Base-by-base conservation (phyloP, 768 basidiomycete genomes). In the Tephrocybe sp. region DNA sequence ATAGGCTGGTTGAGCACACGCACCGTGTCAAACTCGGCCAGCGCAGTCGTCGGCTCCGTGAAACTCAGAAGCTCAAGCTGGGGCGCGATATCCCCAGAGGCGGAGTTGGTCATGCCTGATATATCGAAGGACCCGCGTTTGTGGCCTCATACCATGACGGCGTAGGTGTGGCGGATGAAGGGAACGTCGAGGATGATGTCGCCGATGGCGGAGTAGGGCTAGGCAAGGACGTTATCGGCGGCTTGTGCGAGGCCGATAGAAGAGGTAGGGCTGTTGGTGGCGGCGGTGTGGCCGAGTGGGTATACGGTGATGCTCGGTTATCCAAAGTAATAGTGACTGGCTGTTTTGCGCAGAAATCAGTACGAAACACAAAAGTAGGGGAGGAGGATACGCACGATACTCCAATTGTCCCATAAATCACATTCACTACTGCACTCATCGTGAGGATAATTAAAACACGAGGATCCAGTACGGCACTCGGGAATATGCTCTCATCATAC, bases 151-250 rank as follows among this genome's bases (percentile, higher is more conserved):
- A 83, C 84, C 77, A 90, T 78, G 55, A 92, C 87, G 11, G 80
- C 84, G 61, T 92, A 92, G 2, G 81, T 76, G 58, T 84, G 89
- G 11, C 87, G 76, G 59, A 92, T 68, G 62, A 92, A 92, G 0
- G 89, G 83, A 0, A 89, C 85, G 32, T 88, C 89, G 31, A 92
- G 81, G 49, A 92, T 73, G 69, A 92, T 83, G 63, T 91, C 89
- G 1, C 79, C 83, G 15, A 80, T 67, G 12, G 52, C 57, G 3
- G 69, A 64, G 13, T 56, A 49, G 0, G 72, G 55, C 2, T 58
- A 60, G 9, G 65, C 56, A 37, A 87, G 73, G 12, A 66, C 56
- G 9, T 65, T 52, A 32, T 78, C 75, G 13, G 73, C 76, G 21
- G 79, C 62, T 59, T 90, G 88, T 54, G 90, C 86, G 38, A 87